Base-by-base conservation (phyloP, 2,329 filamentous ascomycete species). In the Neopestalotiopsis sp. region DNA sequence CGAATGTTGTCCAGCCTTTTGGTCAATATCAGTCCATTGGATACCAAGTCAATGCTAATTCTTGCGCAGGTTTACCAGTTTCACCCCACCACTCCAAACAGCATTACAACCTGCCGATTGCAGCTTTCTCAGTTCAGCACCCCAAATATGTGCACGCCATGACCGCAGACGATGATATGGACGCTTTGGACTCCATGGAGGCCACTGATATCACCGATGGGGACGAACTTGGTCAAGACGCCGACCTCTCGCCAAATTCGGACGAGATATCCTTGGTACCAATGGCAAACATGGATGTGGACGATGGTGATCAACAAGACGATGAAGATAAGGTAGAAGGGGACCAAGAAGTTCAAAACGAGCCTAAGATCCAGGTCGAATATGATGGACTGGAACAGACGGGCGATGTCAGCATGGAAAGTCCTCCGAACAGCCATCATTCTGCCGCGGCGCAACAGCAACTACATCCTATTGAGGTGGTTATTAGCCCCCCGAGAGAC, bases 391-490 rank as follows among this genome's bases (percentile, higher is more conserved):
- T 34, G 32, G 12, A 61, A 40, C 38, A 52, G 30, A 49, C 24
- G 20, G 61, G 10, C 40, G 40, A 64, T 28, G 30, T 30, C 24
- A 24, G n/a, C 57, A 30, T n/a, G 20, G 40, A 24, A 7, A 49
- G 28, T 38, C 5, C 38, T 20, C 34, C 28, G 10, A 32, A 9
- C 14, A 64, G 14, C n/a, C n/a, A 28, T 13, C 34, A n/a, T 10
- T 66, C 71, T 10, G 57, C 49, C 45, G 32, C 32, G 28, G 56
- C 6, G 59, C 59, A 67, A 49, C 68, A 45, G 66, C 72, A 68
- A 63, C 67, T 70, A 10, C 68, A 62, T 30, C 71, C 71, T 17
- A 78, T 80, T 32, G 71, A 80, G 66, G 74, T 80, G 6, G 69
- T 78, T 14, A 73, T 80, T 38, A 60, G 30, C 10, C 74, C 75